Evolutionary conservation across 2,329 filamentous ascomycete genomes (phyloP), one percentile per base, ranked within the genome.

Genomic region (Elsinoe necatrix): DNA sequence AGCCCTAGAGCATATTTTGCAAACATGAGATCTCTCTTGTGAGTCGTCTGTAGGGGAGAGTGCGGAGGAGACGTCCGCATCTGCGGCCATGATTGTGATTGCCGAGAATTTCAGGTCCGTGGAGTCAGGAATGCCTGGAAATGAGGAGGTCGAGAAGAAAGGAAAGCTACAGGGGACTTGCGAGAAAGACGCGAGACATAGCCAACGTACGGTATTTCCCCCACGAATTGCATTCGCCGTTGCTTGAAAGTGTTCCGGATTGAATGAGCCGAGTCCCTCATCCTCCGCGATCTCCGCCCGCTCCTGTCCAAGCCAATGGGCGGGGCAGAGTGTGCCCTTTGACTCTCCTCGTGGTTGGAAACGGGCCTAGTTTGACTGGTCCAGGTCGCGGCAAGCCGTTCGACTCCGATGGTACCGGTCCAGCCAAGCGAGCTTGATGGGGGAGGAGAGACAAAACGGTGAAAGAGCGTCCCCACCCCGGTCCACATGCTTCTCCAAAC

Each of bases 21-120:
- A 52, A 14, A 52, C 48, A 25, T 52, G 48, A 35, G 48, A 52
- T 27, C 48, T 35, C 20, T 52, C 48, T 25, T 52, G 48, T 21
- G 48, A 52, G 39, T 52, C 48, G 21, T 52, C 48, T 21, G 48
- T 52, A 12, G 48, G 48, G 48, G 48, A 52, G 31, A 52, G 48
- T 23, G 48, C 48, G 48, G 48, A 52, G 48, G 48, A 52, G 16
- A 52, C 48, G 37, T 52, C 48, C 31, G 48, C 48, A n/a, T 52
- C 48, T 23, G 34, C 29, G 2, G 48, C 29, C 48, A 52, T 52
- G 48, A 20, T 35, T 21, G 21, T 34, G 20, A 23, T 52, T 23
- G 48, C 48, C 48, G 48, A 45, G 41, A 45, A 23, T 11, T 20
- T 25, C n/a, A 18, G 18, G 27, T 21, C 23, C 18, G 21, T 50